Evolutionary conservation across 2,329 filamentous ascomycete genomes (phyloP), one percentile per base, ranked within the genome.

Genomic region (Whalleya microplaca): DNA sequence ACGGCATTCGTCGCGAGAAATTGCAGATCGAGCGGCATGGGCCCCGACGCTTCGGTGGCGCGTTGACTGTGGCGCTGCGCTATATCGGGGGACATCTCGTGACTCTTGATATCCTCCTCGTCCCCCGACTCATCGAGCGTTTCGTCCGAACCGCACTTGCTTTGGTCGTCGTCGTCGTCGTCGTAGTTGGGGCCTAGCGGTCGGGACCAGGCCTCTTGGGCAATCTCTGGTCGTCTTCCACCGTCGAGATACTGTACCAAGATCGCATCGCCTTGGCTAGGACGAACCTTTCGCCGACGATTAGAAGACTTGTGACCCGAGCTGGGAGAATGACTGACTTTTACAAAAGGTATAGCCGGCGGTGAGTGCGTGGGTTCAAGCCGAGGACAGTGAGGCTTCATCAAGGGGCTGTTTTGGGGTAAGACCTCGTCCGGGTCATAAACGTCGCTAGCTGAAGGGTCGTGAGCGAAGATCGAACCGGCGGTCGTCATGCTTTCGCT

Each of bases 151-250:
- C 68, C 66, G 61, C 66, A 57, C 62, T 64, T 55, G 61, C 71
- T 70, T 43, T 74, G 73, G 59, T 78, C 76, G 59, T 77, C 75
- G 45, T 78, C 75, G 14, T 76, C 76, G 51, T 76, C 73, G 52
- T 73, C 69, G 53, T 58, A 47, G 27, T 55, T 51, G 53, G 4
- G 75, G 20, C 80, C 77, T 46, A 90, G 75, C 20, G 83, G 78
- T 62, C 79, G 71, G 59, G 76, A 74, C 61, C 80, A 82, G 55
- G 84, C 88, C 67, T 75, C 70, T 62, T 75, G 75, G 55, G 87
- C 86, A 67, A 91, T 82, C 48, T 92, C 86, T 48, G 83, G 85
- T 63, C 79, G 78, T 68, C 85, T 85, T 67, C 86, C 84, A 68
- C 79, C 83, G 65, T 78, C 84, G 76, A 93, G 80, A 71, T 81